Evolutionary conservation across 2,329 filamentous ascomycete species (phyloP).

Genomic region (Ophiostoma tasmaniense): DNA sequence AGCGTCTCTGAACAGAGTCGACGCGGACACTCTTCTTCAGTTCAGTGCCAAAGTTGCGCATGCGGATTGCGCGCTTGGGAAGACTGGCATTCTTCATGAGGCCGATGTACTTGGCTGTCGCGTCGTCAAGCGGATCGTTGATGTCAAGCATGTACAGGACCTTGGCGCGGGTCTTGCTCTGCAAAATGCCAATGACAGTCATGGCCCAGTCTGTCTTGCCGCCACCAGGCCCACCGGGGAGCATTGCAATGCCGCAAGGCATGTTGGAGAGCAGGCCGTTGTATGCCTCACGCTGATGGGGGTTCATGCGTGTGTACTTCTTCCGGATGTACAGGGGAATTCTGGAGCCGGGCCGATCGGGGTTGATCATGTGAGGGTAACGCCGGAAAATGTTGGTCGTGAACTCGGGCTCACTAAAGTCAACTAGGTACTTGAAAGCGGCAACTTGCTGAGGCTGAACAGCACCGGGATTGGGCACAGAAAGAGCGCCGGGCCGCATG

Average conservation of each 20-base stretch:
- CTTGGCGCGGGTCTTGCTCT: constrained; percentile 24
- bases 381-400: constrained; percentile 21
- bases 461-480: constrained; percentile 5
- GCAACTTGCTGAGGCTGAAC: constrained; percentile 20
- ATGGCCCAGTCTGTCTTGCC: constrained; percentile 42
- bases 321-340: constrained; percentile 19
- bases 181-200: constrained; percentile 31
- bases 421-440: constrained; percentile 21
- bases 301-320: constrained; percentile 29
- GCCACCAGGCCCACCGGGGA: constrained; percentile 40
- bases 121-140: constrained; percentile 40
- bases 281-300: constrained; percentile 33
- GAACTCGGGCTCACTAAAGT: constrained; percentile 21
- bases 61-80: constrained; percentile 22
- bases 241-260: constrained; percentile 36
- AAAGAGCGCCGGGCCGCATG: neutral
- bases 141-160: constrained; percentile 41
- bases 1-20: neutral
- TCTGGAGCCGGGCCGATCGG: constrained; percentile 7
- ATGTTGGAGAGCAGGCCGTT: constrained; percentile 30
- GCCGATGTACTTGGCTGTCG: constrained; percentile 34
- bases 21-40: constrained; percentile 16
- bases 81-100: constrained; percentile 32
- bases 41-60: constrained; percentile 21
- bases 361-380: constrained; percentile 22